phyloP scores from a whole-genome alignment of 768 basidiomycete species.

The Tricholoma matsutake region DNA sequence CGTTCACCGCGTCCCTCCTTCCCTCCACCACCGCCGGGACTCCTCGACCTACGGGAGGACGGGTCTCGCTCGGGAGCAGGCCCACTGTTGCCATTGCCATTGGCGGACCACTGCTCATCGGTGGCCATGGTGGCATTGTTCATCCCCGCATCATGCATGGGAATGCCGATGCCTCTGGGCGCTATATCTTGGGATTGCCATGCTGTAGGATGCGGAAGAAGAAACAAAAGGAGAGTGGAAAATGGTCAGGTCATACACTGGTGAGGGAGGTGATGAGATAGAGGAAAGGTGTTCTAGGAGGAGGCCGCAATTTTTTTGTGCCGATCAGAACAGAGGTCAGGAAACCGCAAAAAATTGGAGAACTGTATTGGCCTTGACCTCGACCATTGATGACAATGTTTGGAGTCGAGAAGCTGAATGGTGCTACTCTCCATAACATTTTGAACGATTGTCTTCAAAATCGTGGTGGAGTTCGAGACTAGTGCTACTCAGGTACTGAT shows the following conservation, averaged over 20 bases:
- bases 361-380: constrained; percentile 6
- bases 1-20: constrained; percentile 39
- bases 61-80: constrained; percentile 49
- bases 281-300: constrained; percentile 11
- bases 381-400: constrained; percentile 6
- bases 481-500: not conserved
- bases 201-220: constrained; percentile 43
- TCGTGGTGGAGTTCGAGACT: too few species aligned
- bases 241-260: constrained; percentile 39
- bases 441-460: too few species aligned
- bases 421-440: not conserved
- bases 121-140: constrained; percentile 41
- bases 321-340: constrained; percentile 14
- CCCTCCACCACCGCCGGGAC: constrained; percentile 55
- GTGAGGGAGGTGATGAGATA: constrained; percentile 24
- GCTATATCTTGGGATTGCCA: constrained; percentile 86
- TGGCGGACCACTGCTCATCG: constrained; percentile 58
- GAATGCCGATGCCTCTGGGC: constrained; percentile 70
- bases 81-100: constrained; percentile 31
- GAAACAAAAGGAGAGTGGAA: constrained; percentile 29
- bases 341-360: constrained; percentile 15
- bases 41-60: constrained; percentile 63
- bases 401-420: constrained; percentile 9
- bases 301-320: constrained; percentile 17
- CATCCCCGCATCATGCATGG: constrained; percentile 47